Conservation (phyloP, 176 grass and related monocot species). For the Paspalum vaginatum region DNA sequence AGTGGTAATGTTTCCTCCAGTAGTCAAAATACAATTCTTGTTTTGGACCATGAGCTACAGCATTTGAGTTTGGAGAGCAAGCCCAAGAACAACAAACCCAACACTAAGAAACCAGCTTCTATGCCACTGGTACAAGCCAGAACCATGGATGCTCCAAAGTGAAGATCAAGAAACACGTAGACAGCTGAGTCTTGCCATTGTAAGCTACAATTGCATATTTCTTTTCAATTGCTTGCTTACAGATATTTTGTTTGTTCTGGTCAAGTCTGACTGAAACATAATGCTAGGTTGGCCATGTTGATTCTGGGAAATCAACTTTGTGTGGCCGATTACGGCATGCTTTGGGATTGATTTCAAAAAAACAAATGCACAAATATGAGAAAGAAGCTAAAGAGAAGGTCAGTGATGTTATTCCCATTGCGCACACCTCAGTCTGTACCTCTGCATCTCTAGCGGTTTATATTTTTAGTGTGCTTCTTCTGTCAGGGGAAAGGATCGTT, state of each 20-base stretch:
- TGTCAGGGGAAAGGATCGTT: constrained; percentile 79
- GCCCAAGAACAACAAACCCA: constrained; percentile 44
- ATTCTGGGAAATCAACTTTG: constrained; percentile 95
- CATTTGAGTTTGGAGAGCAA: constrained; percentile 69
- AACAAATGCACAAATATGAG: constrained; percentile 95
- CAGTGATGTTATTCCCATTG: constrained; percentile 14
- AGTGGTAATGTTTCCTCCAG: constrained; percentile 28
- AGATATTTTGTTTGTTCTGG: constrained; percentile 14
- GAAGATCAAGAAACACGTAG: constrained; percentile 52
- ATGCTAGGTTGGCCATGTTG: constrained; percentile 86
- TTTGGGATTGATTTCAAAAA: constrained; percentile 73
- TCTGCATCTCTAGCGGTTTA: constrained; percentile 7
- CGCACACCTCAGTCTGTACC: background rate
- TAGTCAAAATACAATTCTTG: constrained; percentile 41
- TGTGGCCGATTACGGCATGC: constrained; percentile 74
- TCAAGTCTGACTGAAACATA: constrained; percentile 19
- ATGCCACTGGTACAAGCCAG: constrained; percentile 72
- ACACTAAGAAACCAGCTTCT: constrained; percentile 48
- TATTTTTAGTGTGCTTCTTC: constrained; percentile 30
- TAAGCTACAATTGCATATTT: constrained; percentile 42
- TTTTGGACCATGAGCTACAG: constrained; percentile 50
- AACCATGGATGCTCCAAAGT: constrained; percentile 75
- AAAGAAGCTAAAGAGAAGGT: constrained; percentile 95
- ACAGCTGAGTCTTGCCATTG: constrained; percentile 91
- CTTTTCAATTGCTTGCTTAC: background rate